These are phyloP conservation scores for Paecilomyces sp. DNA, from an alignment of 2,329 filamentous ascomycete genomes.

Conservation along the genomic window DNA sequence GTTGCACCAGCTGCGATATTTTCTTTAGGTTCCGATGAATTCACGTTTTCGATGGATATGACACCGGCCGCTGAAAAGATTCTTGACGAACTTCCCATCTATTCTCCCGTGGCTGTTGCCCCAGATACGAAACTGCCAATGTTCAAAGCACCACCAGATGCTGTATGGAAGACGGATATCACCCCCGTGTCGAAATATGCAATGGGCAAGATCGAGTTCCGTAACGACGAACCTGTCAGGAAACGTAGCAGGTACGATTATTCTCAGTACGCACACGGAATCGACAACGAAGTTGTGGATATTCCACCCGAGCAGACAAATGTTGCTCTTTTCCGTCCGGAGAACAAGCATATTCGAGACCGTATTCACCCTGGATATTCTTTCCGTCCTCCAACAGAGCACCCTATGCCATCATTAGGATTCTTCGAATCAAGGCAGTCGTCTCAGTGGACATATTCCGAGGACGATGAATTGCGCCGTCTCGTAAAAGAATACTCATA, in stretches of 20 bases:
- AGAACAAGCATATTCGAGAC: conserved; percentile 84
- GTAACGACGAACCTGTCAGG: conserved; percentile 55
- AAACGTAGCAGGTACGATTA: conserved; percentile 83
- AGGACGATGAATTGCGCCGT: conserved; percentile 81
- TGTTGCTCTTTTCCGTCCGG: conserved; percentile 81
- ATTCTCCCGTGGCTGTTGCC: conserved; percentile 53
- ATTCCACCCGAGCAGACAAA: conserved; percentile 63
- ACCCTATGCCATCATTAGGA: conserved; percentile 77
- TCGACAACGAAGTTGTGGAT: conserved; percentile 44
- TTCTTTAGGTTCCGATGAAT: conserved; percentile 70
- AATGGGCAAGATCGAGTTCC: conserved; percentile 68
- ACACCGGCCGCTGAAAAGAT: conserved; percentile 71
- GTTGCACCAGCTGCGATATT: conserved; percentile 71
- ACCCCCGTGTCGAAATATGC: conserved; percentile 82
- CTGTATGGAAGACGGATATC: conserved; percentile 67
- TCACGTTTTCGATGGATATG: conserved; percentile 69
- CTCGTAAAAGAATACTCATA: conserved; percentile 90
- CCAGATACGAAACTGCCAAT: conserved; percentile 52
- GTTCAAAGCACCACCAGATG: conserved; percentile 59
- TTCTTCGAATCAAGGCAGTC: conserved; percentile 85
- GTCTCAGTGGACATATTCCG: conserved; percentile 84
- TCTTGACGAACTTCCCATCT: conserved; percentile 73
- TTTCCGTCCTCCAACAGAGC: conserved; percentile 86
- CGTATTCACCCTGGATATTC: conserved; percentile 84
- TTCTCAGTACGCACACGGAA: conserved; percentile 62